Percentiles rank a stretch among this genome's conserved stretches.
These are phyloP conservation scores for Hypoxylon sp. DNA, from an alignment of 2,329 filamentous ascomycete species.

Conservation along the genomic window DNA sequence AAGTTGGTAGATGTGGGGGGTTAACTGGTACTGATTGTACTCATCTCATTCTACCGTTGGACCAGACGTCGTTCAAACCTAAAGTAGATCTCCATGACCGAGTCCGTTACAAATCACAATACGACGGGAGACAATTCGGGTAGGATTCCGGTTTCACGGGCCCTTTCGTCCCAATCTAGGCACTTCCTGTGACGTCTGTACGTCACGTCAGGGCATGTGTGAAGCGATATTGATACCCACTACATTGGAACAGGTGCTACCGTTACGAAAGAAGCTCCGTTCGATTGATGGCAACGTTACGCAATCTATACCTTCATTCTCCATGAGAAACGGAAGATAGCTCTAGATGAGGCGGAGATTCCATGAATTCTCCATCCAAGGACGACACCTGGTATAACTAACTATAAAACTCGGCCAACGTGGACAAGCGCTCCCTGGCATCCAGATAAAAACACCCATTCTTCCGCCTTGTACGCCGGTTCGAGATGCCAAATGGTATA, in stretches of 20 bases:
- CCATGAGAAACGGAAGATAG: not conserved
- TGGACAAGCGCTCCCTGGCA: not conserved
- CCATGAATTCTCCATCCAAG: not conserved
- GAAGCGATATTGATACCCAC: constrained; percentile 1
- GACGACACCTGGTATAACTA: constrained; percentile 10
- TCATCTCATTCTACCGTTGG: not conserved
- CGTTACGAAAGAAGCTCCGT: not conserved
- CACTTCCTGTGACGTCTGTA: constrained; percentile 8
- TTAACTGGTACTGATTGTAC: too few species aligned
- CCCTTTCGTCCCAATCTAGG: not conserved
- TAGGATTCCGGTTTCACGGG: not conserved
- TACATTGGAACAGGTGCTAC: not conserved
- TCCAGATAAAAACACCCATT: constrained; percentile 11
- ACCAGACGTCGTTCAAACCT: not conserved
- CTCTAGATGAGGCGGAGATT: not conserved
- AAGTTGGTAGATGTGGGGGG: not conserved
- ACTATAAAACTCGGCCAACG: constrained; percentile 20
- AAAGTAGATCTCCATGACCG: not conserved
- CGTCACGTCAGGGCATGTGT: constrained; percentile 5
- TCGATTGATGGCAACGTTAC: not conserved
- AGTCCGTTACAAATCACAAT: not conserved
- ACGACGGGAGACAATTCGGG: not conserved
- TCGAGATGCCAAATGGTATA: constrained; percentile 37
- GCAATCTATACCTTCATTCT: not conserved
- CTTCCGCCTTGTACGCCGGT: constrained; percentile 30